Conservation (phyloP, 2,329 filamentous ascomycete genomes). For the Fusarium agapanthi region DNA sequence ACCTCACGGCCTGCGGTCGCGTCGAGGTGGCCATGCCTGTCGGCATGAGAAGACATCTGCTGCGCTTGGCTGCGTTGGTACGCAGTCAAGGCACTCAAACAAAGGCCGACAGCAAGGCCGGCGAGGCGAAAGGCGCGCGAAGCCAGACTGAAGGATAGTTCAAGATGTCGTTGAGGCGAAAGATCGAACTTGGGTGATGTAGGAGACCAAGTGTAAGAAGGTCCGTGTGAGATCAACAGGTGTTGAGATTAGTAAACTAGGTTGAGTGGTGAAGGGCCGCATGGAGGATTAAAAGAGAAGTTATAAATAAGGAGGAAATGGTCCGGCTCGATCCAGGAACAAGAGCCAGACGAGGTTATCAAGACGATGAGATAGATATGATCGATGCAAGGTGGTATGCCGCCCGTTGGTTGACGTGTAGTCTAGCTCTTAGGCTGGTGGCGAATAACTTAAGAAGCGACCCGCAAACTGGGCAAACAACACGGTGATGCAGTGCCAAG, state of each 20-base stretch:
- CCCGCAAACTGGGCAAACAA: slow-evolving; percentile 19
- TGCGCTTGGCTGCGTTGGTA: slow-evolving; percentile 58
- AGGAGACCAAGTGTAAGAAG: neutral
- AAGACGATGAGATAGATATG: neutral
- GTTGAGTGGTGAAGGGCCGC: neutral
- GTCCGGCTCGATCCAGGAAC: neutral
- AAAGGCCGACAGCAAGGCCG: slow-evolving; percentile 67
- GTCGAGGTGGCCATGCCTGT: slow-evolving; percentile 55
- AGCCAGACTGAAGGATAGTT: slow-evolving; percentile 57
- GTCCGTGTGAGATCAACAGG: neutral
- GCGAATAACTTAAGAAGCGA: slow-evolving; percentile 15
- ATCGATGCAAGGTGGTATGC: slow-evolving; percentile 18
- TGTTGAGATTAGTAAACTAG: neutral
- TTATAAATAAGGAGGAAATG: neutral
- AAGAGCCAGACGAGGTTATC: slow-evolving; percentile 17
- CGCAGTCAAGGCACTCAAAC: slow-evolving; percentile 65
- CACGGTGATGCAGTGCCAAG: slow-evolving; percentile 28
- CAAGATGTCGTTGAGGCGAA: slow-evolving; percentile 1
- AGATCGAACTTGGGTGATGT: neutral
- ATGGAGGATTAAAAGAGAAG: neutral
- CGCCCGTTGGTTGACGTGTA: slow-evolving; percentile 3
- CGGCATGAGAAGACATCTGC: slow-evolving; percentile 49
- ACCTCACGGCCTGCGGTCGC: slow-evolving; percentile 68
- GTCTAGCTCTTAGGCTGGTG: slow-evolving; percentile 25
- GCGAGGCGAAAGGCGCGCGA: slow-evolving; percentile 63